Percentiles rank a stretch among this genome's conserved stretches.
Evolutionary conservation across 2,329 filamentous ascomycete species (phyloP).

Genomic region (Ophiostoma ips): DNA sequence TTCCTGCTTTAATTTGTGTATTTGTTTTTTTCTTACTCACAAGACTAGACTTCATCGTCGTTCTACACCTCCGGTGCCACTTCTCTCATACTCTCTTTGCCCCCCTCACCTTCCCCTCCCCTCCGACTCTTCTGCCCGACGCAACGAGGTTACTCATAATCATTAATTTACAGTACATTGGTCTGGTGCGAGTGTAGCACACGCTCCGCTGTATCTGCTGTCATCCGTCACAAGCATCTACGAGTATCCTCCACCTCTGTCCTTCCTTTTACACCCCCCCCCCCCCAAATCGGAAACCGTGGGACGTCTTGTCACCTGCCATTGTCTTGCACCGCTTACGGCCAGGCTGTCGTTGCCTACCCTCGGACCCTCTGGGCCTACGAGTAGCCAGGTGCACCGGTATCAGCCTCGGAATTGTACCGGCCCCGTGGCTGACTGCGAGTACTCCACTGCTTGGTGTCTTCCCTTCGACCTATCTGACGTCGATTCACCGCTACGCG

Average conservation of each 20-base stretch:
- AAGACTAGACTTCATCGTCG: background rate
- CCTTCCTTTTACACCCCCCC: background rate
- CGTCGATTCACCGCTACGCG: background rate
- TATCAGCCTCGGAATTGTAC: too few relatives aligned
- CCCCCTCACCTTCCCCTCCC: background rate
- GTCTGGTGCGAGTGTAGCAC: background rate
- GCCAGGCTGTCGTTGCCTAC: too few relatives aligned
- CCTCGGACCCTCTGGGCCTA: too few relatives aligned
- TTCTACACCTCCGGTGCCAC: conserved; percentile 9
- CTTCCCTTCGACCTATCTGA: background rate
- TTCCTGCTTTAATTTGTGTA: background rate
- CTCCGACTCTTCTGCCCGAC: background rate
- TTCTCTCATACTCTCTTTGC: background rate
- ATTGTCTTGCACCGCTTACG: too few relatives aligned
- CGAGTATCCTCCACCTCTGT: background rate
- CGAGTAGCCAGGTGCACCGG: too few relatives aligned
- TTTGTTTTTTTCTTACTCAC: background rate
- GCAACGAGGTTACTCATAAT: background rate
- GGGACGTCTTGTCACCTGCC: too few relatives aligned
- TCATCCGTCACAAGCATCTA: background rate
- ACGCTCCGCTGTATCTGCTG: background rate
- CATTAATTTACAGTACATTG: background rate
- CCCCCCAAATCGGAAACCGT: background rate
- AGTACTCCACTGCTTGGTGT: too few relatives aligned
- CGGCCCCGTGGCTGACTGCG: too few relatives aligned